Evolutionary conservation across 495 filamentous ascomycete species (phyloP).

Genomic region (Penicillium desertorum): DNA sequence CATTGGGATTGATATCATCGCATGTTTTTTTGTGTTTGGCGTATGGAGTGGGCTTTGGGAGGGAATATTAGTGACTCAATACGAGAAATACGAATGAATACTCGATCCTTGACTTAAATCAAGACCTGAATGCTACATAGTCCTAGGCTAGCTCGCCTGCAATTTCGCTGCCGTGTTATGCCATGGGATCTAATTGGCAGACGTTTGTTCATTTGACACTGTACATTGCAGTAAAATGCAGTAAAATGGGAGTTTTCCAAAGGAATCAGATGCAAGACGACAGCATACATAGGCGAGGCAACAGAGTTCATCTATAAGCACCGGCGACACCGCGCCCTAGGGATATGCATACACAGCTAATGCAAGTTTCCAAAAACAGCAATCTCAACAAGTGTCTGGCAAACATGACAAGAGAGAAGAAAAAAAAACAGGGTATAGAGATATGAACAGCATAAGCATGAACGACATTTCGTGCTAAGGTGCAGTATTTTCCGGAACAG

Average conservation of each 20-base stretch:
- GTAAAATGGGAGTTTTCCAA: not conserved
- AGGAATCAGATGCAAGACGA: not conserved
- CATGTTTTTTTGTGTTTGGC: constrained; percentile 26
- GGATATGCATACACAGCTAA: constrained; percentile 8
- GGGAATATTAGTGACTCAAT: constrained; percentile 17
- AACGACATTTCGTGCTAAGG: constrained; percentile 2
- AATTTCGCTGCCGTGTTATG: not conserved
- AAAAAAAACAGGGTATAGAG: constrained; percentile 12
- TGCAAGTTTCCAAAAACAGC: constrained; percentile 4
- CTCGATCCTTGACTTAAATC: constrained; percentile 9
- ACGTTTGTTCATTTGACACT: not conserved
- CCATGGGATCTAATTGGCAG: not conserved
- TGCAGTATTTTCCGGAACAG: constrained; percentile 19
- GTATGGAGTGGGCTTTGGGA: constrained; percentile 23
- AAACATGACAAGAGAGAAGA: not conserved
- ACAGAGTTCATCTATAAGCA: not conserved
- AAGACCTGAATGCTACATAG: not conserved
- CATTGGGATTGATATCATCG: constrained; percentile 33
- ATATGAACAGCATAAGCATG: constrained; percentile 7
- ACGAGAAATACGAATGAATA: constrained; percentile 23
- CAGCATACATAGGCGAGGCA: not conserved
- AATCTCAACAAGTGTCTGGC: not conserved
- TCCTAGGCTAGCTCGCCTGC: not conserved
- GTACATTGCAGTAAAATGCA: not conserved
- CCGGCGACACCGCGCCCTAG: not conserved